Percentiles rank a stretch among this genome's conserved stretches.
These are phyloP conservation scores for Byssoonygena ceratinophila DNA, from an alignment of 2,329 filamentous ascomycete species.

Conservation along the genomic window DNA sequence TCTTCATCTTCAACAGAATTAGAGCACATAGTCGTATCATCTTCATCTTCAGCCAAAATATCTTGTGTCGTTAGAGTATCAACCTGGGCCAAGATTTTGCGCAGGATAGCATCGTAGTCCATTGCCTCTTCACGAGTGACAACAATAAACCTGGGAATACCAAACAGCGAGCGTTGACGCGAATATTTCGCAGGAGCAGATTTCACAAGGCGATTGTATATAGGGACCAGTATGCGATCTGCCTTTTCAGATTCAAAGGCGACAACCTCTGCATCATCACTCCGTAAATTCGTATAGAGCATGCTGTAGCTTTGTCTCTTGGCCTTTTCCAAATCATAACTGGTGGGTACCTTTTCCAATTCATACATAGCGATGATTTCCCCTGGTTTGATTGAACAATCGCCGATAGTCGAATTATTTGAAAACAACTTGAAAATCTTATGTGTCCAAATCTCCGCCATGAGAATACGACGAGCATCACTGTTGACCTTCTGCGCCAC, in stretches of 20 bases:
- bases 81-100: constrained; percentile 68
- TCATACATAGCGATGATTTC: constrained; percentile 66
- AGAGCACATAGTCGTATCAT: constrained; percentile 41
- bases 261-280: constrained; percentile 33
- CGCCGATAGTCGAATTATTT: constrained; percentile 56
- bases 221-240: constrained; percentile 39
- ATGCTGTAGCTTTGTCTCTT: constrained; percentile 33
- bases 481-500: constrained; percentile 44
- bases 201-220: constrained; percentile 36
- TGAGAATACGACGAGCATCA: constrained; percentile 55
- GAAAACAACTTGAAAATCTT: constrained; percentile 82
- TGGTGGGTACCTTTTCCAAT: constrained; percentile 66
- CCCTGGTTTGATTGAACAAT: constrained; percentile 52
- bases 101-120: constrained; percentile 60
- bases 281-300: constrained; percentile 22
- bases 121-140: constrained; percentile 62
- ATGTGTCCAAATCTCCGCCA: constrained; percentile 68
- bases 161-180: constrained; percentile 30
- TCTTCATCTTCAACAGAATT: constrained; percentile 52
- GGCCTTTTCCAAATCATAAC: constrained; percentile 50
- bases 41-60: constrained; percentile 46
- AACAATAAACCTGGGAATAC: constrained; percentile 53
- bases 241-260: constrained; percentile 35
- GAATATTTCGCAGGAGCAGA: constrained; percentile 21
- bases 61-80: constrained; percentile 64